Conservation (phyloP, 345 rosid genomes). For the Lagerstroemia speciosa region DNA sequence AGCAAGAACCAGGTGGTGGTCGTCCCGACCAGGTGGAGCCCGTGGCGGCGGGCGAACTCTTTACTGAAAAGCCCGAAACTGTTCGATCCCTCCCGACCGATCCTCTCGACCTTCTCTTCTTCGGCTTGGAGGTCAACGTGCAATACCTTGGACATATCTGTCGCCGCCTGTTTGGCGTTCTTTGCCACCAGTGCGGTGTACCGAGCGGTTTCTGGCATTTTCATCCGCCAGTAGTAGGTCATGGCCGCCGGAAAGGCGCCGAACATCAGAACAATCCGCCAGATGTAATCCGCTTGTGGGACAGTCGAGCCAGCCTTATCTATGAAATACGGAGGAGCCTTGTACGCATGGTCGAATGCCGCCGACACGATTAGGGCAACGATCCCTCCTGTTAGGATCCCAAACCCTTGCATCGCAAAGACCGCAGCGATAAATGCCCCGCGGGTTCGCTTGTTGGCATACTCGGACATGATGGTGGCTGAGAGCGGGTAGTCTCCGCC, state of each 20-base stretch:
- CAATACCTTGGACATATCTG: conserved; percentile 41
- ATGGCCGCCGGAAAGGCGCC: conserved; percentile 28
- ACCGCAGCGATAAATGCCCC: conserved; percentile 73
- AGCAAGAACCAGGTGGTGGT: conserved; percentile 39
- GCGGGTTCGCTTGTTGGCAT: conserved; percentile 67
- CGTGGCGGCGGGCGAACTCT: conserved; percentile 29
- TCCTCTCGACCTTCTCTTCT: conserved; percentile 15
- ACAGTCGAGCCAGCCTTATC: conserved; percentile 8
- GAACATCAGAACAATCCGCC: conserved; percentile 34
- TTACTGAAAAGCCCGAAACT: conserved; percentile 27
- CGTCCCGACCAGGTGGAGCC: conserved; percentile 25
- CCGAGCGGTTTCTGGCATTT: conserved; percentile 39
- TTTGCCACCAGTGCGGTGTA: conserved; percentile 39
- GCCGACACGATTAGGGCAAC: conserved; percentile 32
- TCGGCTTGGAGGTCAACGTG: conserved; percentile 29
- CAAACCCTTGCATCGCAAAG: conserved; percentile 80
- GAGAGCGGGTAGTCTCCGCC: conserved; percentile 91
- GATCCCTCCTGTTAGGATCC: conserved; percentile 56
- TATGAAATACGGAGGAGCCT: neutral
- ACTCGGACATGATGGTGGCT: conserved; percentile 82
- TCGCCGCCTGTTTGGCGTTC: conserved; percentile 36
- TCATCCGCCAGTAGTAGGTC: conserved; percentile 34
- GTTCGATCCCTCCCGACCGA: neutral
- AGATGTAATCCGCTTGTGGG: conserved; percentile 26
- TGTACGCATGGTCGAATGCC: conserved; percentile 12